A percentile compares a stretch with the other conserved stretches of the same genome.
Evolutionary conservation across 2,329 filamentous ascomycete genomes (phyloP).

Genomic region (Escovopsis sp.): DNA sequence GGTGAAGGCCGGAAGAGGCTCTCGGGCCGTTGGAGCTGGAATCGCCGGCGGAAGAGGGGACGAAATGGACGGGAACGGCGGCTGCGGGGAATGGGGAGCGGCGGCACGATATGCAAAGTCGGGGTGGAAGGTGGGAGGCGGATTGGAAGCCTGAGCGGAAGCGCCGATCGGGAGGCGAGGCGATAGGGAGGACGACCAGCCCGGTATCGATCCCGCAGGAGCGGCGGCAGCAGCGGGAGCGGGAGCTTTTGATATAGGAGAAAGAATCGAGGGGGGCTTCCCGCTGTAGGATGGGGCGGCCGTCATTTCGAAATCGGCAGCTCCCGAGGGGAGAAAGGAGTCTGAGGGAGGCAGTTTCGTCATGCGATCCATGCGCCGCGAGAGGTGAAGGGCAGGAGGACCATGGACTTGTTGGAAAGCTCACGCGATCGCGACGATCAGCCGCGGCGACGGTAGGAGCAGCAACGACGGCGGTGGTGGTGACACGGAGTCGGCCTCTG

Average conservation of each 20-base stretch:
- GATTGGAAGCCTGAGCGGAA: background rate
- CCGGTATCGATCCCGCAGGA: background rate
- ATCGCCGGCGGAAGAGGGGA: background rate
- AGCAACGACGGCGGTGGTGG: too few species aligned
- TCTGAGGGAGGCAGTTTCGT: conserved; percentile 25
- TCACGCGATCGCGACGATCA: background rate
- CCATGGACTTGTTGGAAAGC: background rate
- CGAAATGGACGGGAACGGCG: background rate
- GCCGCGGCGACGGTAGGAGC: too few species aligned
- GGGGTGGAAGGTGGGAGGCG: background rate
- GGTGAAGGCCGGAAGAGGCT: background rate
- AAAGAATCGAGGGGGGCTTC: conserved; percentile 3
- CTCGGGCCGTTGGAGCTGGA: background rate
- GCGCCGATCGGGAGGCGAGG: background rate
- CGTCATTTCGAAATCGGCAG: conserved; percentile 13
- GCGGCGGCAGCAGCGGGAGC: background rate
- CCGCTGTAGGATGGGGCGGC: conserved; percentile 2
- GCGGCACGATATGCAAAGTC: background rate
- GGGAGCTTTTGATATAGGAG: conserved; percentile 1
- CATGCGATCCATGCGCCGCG: conserved; percentile 14
- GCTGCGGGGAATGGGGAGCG: background rate
- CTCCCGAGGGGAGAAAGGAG: conserved; percentile 27
- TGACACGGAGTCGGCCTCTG: too few species aligned
- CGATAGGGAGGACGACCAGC: background rate
- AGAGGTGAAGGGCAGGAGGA: background rate